A percentile compares a stretch with the other conserved stretches of the same genome.
Conservation (phyloP, 169 alveolate genomes). For the Plasmodium knowlesi region DNA sequence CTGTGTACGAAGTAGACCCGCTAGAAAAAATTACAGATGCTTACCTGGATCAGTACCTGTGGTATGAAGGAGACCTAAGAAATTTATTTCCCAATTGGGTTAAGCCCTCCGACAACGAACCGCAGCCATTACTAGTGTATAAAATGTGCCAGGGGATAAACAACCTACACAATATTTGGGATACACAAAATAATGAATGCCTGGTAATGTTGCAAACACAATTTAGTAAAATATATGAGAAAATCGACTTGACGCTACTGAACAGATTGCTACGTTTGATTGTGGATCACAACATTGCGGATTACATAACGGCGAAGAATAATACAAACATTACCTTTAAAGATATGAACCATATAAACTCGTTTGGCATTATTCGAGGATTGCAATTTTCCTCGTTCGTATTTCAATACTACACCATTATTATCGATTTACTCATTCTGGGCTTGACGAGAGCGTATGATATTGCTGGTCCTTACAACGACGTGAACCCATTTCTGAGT, state of each 20-base stretch:
- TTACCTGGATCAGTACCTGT: conserved; percentile 98
- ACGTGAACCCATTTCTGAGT: conserved; percentile 96
- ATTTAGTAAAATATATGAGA: conserved; percentile 93
- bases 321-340: conserved; percentile 97
- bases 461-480: conserved; percentile 97
- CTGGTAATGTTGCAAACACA: conserved; percentile 96
- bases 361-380: conserved; percentile 98
- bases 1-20: conserved; percentile 99
- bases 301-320: conserved; percentile 99
- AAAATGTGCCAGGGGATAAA: conserved; percentile 99
- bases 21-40: conserved; percentile 99
- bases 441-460: conserved; percentile 99
- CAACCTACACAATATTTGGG: conserved; percentile 98
- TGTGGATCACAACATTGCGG: conserved; percentile 99
- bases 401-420: conserved; percentile 94
- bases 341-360: conserved; percentile 99
- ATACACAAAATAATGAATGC: conserved; percentile 93
- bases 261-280: conserved; percentile 97
- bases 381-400: conserved; percentile 98
- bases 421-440: conserved; percentile 94
- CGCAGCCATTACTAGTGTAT: conserved; percentile 99
- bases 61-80: conserved; percentile 99
- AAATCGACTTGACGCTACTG: conserved; percentile 97
- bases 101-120: conserved; percentile 99
- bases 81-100: conserved; percentile 99